Evolutionary conservation across 2,329 filamentous ascomycete species (phyloP).

Genomic region (Pseudogymnoascus sp.): DNA sequence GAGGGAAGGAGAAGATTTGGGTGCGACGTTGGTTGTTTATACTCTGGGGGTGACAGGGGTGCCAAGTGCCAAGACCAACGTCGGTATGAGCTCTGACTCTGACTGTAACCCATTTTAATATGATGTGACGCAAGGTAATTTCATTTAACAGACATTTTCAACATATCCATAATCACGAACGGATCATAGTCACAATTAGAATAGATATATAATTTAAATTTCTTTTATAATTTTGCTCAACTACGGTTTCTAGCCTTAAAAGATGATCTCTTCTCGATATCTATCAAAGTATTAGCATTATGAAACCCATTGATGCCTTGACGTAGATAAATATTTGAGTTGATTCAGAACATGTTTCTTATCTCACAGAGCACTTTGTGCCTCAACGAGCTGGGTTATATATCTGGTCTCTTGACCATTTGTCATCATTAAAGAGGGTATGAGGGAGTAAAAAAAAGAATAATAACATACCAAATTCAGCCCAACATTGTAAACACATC

Average conservation of each 20-base stretch:
- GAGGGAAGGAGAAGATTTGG: neutral
- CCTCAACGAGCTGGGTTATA: constrained; percentile 8
- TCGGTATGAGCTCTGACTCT: neutral
- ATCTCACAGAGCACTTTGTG: constrained; percentile 6
- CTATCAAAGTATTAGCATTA: neutral
- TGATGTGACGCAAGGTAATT: neutral
- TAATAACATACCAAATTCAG: neutral
- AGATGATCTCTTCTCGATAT: neutral
- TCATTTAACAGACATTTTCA: neutral
- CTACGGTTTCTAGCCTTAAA: neutral
- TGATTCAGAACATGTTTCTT: constrained; percentile 8
- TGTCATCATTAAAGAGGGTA: neutral
- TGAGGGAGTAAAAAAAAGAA: neutral
- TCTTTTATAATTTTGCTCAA: neutral
- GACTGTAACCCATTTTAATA: neutral
- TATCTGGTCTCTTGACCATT: constrained; percentile 9
- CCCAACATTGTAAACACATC: neutral
- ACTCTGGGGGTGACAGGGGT: neutral
- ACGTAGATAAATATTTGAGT: neutral
- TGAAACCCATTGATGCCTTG: neutral
- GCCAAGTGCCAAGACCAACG: neutral
- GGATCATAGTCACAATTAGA: neutral
- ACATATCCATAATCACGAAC: neutral
- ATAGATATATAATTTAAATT: neutral
- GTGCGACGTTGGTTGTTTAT: constrained; percentile 7